A percentile compares a stretch with the other conserved stretches of the same genome.
These are phyloP conservation scores for Akanthomyces dipterigenus DNA, from an alignment of 2,329 filamentous ascomycete genomes.

Conservation along the genomic window DNA sequence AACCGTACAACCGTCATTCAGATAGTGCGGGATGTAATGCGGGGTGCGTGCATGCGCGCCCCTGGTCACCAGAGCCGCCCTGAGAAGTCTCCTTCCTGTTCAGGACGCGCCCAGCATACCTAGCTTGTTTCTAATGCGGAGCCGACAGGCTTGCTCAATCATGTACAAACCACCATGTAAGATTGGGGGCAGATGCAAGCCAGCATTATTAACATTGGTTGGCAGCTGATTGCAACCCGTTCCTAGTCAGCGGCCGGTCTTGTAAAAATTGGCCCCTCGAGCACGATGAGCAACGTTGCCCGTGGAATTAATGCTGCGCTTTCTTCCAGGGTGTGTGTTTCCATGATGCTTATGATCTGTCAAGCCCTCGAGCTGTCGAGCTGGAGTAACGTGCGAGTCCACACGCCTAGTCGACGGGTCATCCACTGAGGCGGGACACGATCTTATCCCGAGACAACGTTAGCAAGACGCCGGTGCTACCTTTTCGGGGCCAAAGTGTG, in stretches of 20 bases:
- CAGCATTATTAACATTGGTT: not conserved
- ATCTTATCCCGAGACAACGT: not conserved
- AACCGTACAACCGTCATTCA: not conserved
- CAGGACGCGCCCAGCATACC: not conserved
- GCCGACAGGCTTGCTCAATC: not conserved
- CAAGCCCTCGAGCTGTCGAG: not conserved
- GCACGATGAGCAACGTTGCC: slow-evolving; percentile 4
- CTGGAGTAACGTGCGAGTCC: not conserved
- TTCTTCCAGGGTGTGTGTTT: not conserved
- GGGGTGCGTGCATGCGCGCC: too few relatives aligned
- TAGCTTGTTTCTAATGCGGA: not conserved
- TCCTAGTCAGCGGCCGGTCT: not conserved
- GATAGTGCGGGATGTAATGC: not conserved
- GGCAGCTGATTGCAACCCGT: not conserved
- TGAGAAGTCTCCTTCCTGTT: not conserved
- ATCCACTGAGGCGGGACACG: not conserved
- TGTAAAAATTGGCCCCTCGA: not conserved
- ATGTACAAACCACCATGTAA: not conserved
- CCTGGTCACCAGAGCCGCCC: not conserved
- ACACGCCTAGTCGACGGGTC: not conserved
- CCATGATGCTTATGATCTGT: not conserved
- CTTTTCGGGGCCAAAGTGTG: not conserved
- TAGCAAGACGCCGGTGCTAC: not conserved
- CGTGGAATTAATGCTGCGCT: not conserved
- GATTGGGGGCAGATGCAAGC: not conserved